A percentile compares a stretch with the other conserved stretches of the same genome.
phyloP scores from a whole-genome alignment of 495 filamentous ascomycete genomes.

The Xylaria sp. region DNA sequence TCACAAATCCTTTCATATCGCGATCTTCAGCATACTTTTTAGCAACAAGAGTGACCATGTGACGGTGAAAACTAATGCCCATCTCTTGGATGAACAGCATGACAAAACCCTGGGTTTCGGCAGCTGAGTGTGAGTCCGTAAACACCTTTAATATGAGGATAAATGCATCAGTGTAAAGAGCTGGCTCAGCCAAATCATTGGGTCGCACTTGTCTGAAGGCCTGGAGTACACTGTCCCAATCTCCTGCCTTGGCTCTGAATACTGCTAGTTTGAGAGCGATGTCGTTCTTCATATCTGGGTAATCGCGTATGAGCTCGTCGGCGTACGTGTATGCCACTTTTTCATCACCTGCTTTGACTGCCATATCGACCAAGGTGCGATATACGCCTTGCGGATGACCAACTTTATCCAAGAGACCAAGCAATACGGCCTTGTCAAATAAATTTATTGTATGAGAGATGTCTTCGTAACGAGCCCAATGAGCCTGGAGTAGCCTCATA shows the following conservation, averaged over 20 bases:
- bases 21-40: constrained; percentile 49
- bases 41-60: constrained; percentile 53
- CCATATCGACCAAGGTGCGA: constrained; percentile 49
- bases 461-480: constrained; percentile 40
- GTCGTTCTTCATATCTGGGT: constrained; percentile 35
- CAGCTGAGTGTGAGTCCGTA: constrained; percentile 45
- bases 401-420: constrained; percentile 32
- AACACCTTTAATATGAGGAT: constrained; percentile 53
- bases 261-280: constrained; percentile 46
- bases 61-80: constrained; percentile 43
- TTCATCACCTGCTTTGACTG: constrained; percentile 45
- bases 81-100: constrained; percentile 43
- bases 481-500: constrained; percentile 38
- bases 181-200: constrained; percentile 5
- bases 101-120: constrained; percentile 53
- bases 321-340: constrained; percentile 41
- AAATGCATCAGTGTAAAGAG: constrained; percentile 45
- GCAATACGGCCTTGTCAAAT: constrained; percentile 36
- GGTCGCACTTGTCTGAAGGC: constrained; percentile 36
- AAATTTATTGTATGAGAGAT: constrained; percentile 36
- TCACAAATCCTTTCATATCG: constrained; percentile 47
- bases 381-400: constrained; percentile 39
- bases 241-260: constrained; percentile 47
- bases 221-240: constrained; percentile 53
- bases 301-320: constrained; percentile 26